Evolutionary conservation across 345 rosid genomes (phyloP).

Genomic region (Rhodomyrtus tomentosa): DNA sequence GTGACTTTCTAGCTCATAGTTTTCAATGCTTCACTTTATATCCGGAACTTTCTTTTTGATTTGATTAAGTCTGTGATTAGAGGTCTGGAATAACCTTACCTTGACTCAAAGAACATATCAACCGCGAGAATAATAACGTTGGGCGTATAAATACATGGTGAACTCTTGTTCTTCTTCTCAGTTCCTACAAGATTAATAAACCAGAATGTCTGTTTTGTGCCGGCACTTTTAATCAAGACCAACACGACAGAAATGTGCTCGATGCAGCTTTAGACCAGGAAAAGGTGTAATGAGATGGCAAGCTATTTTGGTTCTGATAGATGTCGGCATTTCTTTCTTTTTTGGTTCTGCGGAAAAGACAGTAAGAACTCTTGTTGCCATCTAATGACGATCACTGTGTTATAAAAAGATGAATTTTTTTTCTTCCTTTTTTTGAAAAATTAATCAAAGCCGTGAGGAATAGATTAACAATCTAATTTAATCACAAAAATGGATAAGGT

Average conservation of each 20-base stretch:
- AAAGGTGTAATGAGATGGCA: not conserved
- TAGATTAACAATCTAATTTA: not conserved
- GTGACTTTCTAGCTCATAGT: not conserved
- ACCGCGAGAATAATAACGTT: not conserved
- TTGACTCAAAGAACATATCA: not conserved
- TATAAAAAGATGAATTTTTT: not conserved
- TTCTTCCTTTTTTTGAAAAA: too few species aligned
- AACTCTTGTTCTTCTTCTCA: not conserved
- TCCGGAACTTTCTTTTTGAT: rapidly evolving
- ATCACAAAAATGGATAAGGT: not conserved
- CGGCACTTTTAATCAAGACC: not conserved
- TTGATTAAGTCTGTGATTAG: not conserved
- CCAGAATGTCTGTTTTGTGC: not conserved
- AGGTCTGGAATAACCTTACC: not conserved
- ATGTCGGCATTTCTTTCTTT: not conserved
- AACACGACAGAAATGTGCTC: not conserved
- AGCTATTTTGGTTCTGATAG: not conserved
- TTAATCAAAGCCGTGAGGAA: not conserved
- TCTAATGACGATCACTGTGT: not conserved
- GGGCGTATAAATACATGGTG: not conserved
- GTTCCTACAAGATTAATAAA: not conserved
- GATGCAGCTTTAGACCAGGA: not conserved
- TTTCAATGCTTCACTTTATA: not conserved
- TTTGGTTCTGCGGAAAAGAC: not conserved
- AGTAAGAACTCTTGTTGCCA: not conserved